Base-by-base conservation (phyloP, 2,329 filamentous ascomycete genomes). In the Arthrinium puccinioides region DNA sequence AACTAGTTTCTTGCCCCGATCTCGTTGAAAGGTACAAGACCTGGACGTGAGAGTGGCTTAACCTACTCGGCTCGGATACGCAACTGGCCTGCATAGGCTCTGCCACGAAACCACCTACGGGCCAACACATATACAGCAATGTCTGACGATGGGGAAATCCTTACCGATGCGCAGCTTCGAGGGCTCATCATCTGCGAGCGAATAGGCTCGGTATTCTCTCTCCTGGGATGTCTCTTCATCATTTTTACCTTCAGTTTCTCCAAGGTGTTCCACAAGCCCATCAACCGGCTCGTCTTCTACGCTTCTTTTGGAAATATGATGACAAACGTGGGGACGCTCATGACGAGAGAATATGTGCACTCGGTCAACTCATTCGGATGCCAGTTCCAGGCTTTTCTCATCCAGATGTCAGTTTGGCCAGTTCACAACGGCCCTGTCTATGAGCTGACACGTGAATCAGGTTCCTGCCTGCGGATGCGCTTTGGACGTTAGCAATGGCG, bases 221-320 rank as follows among this genome's bases (percentile, higher is more conserved):
- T 92, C 1, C 36, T 82, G 2, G 85, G 84, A 39, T 84, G 80
- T 29, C 48, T 80, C 21, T 77, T 89, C 55, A 83, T 88, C 51
- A 77, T 90, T 37, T 49, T 67, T 38, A 88, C 84, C 4, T 92
- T 89, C 53, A 61, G 74, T 21, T 58, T 61, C n/a, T 85, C 81
- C 21, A 71, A 69, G 13, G 70, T 72, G 5, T 92, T 92, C 55
- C 83, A 84, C 51, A 90, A 88, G 53, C 84, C 86, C n/a, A 88
- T 92, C 63, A 92, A 92, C 53, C 73, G 87, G 14, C 70, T 94
- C 0, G 80, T 90, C 9, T 90, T 94, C 57, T 92, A 84, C 56
- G 86, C 87, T 6, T 84, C 83, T 0, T 83, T 86, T 52, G 87
- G 86, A 8, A 94, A 94, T 52, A 70, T 90, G 49, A 68, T 88